Evolutionary conservation across 352 stramenopile species (phyloP).

Genomic region (Globisporangium sylvaticum): DNA sequence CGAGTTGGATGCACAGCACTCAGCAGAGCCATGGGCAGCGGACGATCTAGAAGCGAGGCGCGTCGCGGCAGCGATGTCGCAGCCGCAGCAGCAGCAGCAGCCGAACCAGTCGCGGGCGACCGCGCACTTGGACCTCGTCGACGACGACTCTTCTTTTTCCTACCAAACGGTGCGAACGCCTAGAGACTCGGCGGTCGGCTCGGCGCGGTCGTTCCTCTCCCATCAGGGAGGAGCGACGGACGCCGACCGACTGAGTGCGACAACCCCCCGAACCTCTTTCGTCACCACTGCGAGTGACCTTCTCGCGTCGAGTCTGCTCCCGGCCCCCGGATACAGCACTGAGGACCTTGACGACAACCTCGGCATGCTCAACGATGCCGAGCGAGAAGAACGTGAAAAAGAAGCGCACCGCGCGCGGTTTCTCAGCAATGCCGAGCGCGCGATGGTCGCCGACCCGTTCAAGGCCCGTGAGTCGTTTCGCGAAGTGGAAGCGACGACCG

Average conservation of each 20-base stretch:
- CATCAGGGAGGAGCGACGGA: slow-evolving; percentile 1
- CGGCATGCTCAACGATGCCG: slow-evolving; percentile 14
- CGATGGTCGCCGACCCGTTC: slow-evolving; percentile 37
- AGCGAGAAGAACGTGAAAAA: slow-evolving; percentile 21
- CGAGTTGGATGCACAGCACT: slow-evolving; percentile 15
- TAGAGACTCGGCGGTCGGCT: slow-evolving; percentile 37
- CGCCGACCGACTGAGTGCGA: slow-evolving; percentile 12
- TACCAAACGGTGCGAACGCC: slow-evolving; percentile 62
- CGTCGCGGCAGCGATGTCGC: not conserved
- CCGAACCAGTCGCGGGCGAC: slow-evolving; percentile 1
- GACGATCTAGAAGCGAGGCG: slow-evolving; percentile 15
- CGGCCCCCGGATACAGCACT: slow-evolving; percentile 10
- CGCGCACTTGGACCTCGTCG: slow-evolving; percentile 14
- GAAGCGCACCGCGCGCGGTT: slow-evolving; percentile 33
- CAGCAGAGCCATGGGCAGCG: slow-evolving; percentile 11
- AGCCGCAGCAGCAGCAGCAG: too few relatives aligned
- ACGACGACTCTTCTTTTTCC: slow-evolving; percentile 47
- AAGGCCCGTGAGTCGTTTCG: slow-evolving; percentile 62
- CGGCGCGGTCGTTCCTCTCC: slow-evolving; percentile 13
- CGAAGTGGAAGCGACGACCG: slow-evolving; percentile 33
- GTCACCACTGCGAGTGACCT: slow-evolving; percentile 13
- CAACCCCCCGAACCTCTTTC: slow-evolving; percentile 21
- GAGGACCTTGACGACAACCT: slow-evolving; percentile 15
- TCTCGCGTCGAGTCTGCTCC: slow-evolving; percentile 12
- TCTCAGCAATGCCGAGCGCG: slow-evolving; percentile 54